Evolutionary conservation across 129 eudicot genomes (phyloP).

Genomic region (Tagetes erecta): DNA sequence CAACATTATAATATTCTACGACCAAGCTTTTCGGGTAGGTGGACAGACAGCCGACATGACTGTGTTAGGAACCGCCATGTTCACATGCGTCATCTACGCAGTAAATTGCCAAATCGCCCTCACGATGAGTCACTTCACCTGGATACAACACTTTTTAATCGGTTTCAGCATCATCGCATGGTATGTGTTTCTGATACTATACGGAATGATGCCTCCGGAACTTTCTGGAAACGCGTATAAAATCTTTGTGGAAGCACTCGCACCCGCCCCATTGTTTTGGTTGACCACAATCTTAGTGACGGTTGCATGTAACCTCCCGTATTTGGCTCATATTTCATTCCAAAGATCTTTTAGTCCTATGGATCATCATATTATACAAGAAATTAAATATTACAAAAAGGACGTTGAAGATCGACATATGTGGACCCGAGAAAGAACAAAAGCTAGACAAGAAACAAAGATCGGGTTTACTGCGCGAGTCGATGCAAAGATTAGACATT

Average conservation of each 20-base stretch:
- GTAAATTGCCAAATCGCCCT: constrained; percentile 91
- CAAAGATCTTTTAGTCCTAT: constrained; percentile 83
- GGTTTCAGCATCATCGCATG: constrained; percentile 74
- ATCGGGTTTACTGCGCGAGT: constrained; percentile 43
- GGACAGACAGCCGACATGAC: constrained; percentile 96
- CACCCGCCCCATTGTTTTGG: constrained; percentile 89
- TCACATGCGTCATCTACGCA: constrained; percentile 79
- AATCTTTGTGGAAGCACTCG: constrained; percentile 70
- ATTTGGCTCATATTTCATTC: constrained; percentile 76
- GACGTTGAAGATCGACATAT: constrained; percentile 72
- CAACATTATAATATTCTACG: constrained; percentile 74
- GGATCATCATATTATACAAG: constrained; percentile 98
- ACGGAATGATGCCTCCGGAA: constrained; percentile 54
- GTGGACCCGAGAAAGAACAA: constrained; percentile 77
- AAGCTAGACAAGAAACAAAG: constrained; percentile 73
- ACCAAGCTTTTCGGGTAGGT: constrained; percentile 73
- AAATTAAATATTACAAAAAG: constrained; percentile 79
- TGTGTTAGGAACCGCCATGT: constrained; percentile 88
- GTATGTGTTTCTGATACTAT: constrained; percentile 67
- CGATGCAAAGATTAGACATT: constrained; percentile 69
- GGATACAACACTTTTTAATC: constrained; percentile 78
- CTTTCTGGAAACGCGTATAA: constrained; percentile 54
- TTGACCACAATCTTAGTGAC: constrained; percentile 69
- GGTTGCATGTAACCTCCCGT: constrained; percentile 71
- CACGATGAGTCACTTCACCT: constrained; percentile 96